These are phyloP conservation scores for Inga leiocalycina DNA, from an alignment of 306 rosid genomes.

Conservation along the genomic window DNA sequence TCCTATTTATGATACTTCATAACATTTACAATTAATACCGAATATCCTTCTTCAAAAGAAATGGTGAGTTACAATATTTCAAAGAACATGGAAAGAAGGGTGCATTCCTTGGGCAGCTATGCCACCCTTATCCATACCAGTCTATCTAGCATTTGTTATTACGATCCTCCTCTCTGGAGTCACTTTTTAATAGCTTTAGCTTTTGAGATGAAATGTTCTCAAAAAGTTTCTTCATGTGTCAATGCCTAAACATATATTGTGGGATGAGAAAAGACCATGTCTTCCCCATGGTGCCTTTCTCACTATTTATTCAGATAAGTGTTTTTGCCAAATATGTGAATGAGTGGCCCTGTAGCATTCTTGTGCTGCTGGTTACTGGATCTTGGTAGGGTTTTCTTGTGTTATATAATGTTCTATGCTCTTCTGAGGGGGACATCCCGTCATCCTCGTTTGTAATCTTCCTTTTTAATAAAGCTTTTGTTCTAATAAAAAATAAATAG, in stretches of 20 bases:
- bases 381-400: neutral
- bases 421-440: neutral
- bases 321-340: neutral
- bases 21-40: neutral
- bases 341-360: neutral
- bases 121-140: neutral
- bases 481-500: neutral
- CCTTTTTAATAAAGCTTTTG: neutral
- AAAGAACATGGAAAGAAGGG: neutral
- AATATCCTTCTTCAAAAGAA: neutral
- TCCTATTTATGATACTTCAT: neutral
- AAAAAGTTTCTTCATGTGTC: neutral
- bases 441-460: neutral
- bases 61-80: neutral
- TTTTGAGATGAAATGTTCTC: neutral
- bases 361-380: neutral
- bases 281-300: neutral
- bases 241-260: neutral
- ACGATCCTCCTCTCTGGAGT: neutral
- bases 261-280: neutral
- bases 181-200: neutral
- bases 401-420: neutral
- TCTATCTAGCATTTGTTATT: neutral
- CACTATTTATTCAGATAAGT: neutral
- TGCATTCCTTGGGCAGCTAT: neutral